Percentiles rank a stretch among this genome's conserved stretches.
Evolutionary conservation across 2,329 filamentous ascomycete species (phyloP).

Genomic region (Apiospora saccharicola): DNA sequence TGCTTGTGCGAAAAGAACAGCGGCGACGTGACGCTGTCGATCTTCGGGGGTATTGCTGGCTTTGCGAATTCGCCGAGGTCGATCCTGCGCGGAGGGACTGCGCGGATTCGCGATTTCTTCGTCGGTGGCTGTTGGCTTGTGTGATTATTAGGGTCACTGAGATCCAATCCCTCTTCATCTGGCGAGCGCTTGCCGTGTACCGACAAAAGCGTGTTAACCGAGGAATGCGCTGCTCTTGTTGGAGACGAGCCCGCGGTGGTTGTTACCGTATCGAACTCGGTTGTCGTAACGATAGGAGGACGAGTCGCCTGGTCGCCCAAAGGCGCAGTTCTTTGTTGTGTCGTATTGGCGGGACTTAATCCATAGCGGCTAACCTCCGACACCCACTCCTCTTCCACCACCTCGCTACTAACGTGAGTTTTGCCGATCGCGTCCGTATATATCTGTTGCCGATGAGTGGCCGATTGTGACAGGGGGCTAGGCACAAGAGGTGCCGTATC

Average conservation of each 20-base stretch:
- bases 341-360: constrained; percentile 36
- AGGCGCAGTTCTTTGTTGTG: constrained; percentile 32
- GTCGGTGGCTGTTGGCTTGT: constrained; percentile 33
- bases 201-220: not conserved
- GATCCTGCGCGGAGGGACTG: constrained; percentile 53
- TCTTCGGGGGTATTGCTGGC: constrained; percentile 37
- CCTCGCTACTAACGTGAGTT: constrained; percentile 30
- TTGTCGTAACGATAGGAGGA: not conserved
- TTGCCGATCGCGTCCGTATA: constrained; percentile 33
- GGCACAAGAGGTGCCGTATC: constrained; percentile 30
- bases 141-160: not conserved
- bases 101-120: constrained; percentile 58
- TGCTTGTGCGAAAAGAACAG: constrained; percentile 60
- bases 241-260: not conserved
- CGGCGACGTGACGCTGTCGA: constrained; percentile 55
- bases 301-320: constrained; percentile 29
- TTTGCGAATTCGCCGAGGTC: constrained; percentile 48
- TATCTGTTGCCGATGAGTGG: constrained; percentile 36
- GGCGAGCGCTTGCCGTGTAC: constrained; percentile 25
- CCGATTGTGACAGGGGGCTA: constrained; percentile 27
- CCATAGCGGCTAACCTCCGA: constrained; percentile 41
- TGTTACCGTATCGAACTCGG: not conserved
- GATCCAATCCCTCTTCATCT: constrained; percentile 24
- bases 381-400: constrained; percentile 35
- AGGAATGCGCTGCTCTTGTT: constrained; percentile 1